A percentile compares a stretch with the other conserved stretches of the same genome.
These are phyloP conservation scores for Achlya hypogyna DNA, from an alignment of 352 stramenopile genomes.

Conservation along the genomic window DNA sequence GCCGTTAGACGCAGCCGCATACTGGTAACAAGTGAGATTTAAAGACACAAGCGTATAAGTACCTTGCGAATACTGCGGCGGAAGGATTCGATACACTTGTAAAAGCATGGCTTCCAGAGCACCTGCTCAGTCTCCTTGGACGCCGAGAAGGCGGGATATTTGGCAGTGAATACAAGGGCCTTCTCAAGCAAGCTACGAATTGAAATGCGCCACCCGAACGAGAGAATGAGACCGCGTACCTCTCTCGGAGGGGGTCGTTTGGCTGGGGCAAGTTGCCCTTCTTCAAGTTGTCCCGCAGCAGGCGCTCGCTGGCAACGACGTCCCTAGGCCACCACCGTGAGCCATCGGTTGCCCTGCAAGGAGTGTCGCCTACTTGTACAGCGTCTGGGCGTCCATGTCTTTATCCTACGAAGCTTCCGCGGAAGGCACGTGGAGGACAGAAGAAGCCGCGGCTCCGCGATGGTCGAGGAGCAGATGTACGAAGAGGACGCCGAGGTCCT, in stretches of 20 bases:
- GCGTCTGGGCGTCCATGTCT: neutral
- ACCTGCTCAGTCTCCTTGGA: slow-evolving; percentile 66
- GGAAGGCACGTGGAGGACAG: too few relatives aligned
- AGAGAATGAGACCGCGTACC: neutral
- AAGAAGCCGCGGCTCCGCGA: too few relatives aligned
- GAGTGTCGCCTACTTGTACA: neutral
- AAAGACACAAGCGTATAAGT: slow-evolving; percentile 19
- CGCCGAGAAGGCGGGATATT: slow-evolving; percentile 44
- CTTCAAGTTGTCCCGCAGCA: neutral
- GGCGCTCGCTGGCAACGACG: neutral
- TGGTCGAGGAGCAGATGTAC: neutral
- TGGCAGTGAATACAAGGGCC: slow-evolving; percentile 34
- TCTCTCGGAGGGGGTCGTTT: neutral
- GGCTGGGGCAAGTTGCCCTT: neutral
- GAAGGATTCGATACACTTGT: slow-evolving; percentile 87
- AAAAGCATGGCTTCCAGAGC: slow-evolving; percentile 88
- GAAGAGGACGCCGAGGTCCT: neutral
- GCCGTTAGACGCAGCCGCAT: slow-evolving; percentile 49
- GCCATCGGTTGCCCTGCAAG: neutral
- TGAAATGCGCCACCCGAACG: neutral
- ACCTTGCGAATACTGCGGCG: slow-evolving; percentile 74
- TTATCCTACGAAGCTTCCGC: too few relatives aligned
- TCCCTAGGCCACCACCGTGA: neutral
- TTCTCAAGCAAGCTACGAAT: slow-evolving; percentile 38
- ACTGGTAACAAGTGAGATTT: slow-evolving; percentile 21